Conservation (phyloP, 805 yeast genomes). For the Lipomyces spencermartinsiae region DNA sequence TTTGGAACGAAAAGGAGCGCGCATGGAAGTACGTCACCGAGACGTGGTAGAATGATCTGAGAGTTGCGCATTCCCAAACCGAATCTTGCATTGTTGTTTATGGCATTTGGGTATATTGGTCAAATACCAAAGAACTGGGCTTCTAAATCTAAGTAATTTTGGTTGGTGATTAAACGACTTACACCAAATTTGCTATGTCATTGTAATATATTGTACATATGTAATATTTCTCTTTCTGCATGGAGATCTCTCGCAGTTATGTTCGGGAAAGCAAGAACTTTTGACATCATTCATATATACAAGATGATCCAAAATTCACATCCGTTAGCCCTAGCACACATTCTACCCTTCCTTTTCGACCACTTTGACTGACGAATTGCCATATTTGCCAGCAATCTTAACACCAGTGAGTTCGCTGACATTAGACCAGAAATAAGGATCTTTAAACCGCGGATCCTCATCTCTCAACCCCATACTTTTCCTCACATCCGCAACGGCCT, state of each 20-base stretch:
- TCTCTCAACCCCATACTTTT: conserved; percentile 48
- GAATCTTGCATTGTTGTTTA: neutral
- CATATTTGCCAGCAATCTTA: conserved; percentile 72
- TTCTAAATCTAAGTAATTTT: no score
- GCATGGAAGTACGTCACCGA: conserved; percentile 37
- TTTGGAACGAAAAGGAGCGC: conserved; percentile 37
- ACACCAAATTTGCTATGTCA: neutral
- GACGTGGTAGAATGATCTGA: conserved; percentile 30
- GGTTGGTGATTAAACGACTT: neutral
- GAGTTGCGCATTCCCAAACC: neutral
- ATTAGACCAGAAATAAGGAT: conserved; percentile 75
- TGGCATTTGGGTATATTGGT: neutral
- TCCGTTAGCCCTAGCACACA: no score
- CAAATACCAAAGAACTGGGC: no score
- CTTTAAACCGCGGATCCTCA: conserved; percentile 73
- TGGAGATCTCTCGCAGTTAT: neutral
- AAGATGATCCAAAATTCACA: no score
- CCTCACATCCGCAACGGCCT: conserved; percentile 53
- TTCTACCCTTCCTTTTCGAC: conserved; percentile 33
- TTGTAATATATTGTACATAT: neutral
- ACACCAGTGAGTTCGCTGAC: conserved; percentile 69
- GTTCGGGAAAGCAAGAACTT: neutral
- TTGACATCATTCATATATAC: neutral
- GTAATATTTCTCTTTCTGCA: neutral
- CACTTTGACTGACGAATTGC: conserved; percentile 22